These are phyloP conservation scores for Penicillium sp. DNA, from an alignment of 2,329 filamentous ascomycete species.

Conservation along the genomic window DNA sequence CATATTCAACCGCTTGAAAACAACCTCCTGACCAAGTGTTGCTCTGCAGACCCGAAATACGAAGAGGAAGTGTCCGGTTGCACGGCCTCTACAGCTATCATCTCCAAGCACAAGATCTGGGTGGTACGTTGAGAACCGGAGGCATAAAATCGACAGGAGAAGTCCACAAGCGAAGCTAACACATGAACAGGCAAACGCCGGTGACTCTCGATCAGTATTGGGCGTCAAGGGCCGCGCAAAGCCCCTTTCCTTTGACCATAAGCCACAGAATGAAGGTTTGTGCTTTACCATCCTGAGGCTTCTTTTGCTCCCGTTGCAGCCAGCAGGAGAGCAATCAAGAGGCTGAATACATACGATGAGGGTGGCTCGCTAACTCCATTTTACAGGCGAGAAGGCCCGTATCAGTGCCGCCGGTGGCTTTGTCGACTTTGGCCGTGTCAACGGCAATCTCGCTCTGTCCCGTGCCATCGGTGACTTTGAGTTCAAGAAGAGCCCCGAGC, in stretches of 20 bases:
- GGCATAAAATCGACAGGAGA: not conserved
- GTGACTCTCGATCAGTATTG: slow-evolving; percentile 91
- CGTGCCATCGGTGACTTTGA: slow-evolving; percentile 98
- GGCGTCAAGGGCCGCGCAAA: slow-evolving; percentile 97
- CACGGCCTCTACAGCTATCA: slow-evolving; percentile 87
- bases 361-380: slow-evolving; percentile 18
- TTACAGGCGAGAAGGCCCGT: slow-evolving; percentile 84
- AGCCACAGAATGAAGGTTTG: slow-evolving; percentile 94
- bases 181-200: slow-evolving; percentile 80
- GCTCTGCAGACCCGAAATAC: slow-evolving; percentile 79
- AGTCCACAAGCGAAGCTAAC: slow-evolving; percentile 23
- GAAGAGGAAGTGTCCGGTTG: slow-evolving; percentile 98
- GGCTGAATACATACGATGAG: not conserved
- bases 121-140: slow-evolving; percentile 66
- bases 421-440: slow-evolving; percentile 97
- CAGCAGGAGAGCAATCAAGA: not conserved
- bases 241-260: slow-evolving; percentile 98
- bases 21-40: slow-evolving; percentile 14
- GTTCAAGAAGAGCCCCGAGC: slow-evolving; percentile 98
- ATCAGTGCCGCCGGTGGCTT: slow-evolving; percentile 96
- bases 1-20: not conserved
- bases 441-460: slow-evolving; percentile 94
- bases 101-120: slow-evolving; percentile 90
- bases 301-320: not conserved
- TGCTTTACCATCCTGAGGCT: not conserved